Percentiles rank a stretch among this genome's conserved stretches.
These are phyloP conservation scores for Inosperma sp. DNA, from an alignment of 768 basidiomycete species.

Conservation along the genomic window DNA sequence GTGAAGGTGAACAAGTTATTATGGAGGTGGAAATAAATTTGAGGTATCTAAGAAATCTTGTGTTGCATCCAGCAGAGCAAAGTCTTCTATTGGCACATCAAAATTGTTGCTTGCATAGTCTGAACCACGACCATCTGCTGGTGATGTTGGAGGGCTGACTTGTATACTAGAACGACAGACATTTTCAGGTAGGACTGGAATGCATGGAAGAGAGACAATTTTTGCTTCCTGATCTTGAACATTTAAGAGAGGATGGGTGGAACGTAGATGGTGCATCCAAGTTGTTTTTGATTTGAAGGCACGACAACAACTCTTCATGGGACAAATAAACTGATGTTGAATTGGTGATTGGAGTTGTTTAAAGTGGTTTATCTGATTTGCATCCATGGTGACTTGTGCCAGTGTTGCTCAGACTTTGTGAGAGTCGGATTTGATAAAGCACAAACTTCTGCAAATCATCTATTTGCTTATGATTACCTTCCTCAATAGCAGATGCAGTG, in stretches of 20 bases:
- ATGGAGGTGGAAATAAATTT: neutral
- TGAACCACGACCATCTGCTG: neutral
- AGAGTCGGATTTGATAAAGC: no score
- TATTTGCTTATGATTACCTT: no score
- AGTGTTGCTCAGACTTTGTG: no score
- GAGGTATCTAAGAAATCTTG: neutral
- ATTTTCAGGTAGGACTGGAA: neutral
- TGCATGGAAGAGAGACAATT: neutral
- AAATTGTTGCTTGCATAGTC: neutral
- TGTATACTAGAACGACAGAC: neutral
- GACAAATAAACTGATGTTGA: neutral
- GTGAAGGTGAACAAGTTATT: neutral
- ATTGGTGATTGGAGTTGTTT: no score
- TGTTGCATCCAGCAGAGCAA: neutral
- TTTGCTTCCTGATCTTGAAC: neutral
- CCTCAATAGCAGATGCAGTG: no score
- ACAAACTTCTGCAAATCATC: no score
- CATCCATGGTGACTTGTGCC: no score
- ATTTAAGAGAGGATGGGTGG: neutral
- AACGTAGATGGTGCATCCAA: neutral
- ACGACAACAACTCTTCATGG: neutral
- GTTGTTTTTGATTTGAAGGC: neutral
- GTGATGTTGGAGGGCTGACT: neutral
- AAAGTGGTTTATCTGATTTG: no score
- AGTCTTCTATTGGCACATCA: neutral